Evolutionary conservation across 805 yeast genomes (phyloP).

Genomic region (Yamadazyma nakazawae): DNA sequence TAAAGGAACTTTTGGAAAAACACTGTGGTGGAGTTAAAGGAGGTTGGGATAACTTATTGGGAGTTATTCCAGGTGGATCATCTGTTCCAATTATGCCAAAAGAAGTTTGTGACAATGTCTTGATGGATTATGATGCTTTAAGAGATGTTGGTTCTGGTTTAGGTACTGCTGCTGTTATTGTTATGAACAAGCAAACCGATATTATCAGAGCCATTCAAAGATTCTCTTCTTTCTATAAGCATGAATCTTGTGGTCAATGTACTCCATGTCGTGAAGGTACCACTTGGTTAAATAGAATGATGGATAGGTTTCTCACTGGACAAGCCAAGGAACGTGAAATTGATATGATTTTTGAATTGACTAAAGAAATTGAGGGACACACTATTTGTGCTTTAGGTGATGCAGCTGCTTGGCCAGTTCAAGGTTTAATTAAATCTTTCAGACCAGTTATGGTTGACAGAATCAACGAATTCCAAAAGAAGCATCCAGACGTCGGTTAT

Average conservation of each 20-base stretch:
- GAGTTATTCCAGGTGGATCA: slow-evolving; percentile 87
- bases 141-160: slow-evolving; percentile 83
- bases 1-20: slow-evolving; percentile 75
- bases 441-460: slow-evolving; percentile 79
- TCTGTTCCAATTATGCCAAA: slow-evolving; percentile 81
- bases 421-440: slow-evolving; percentile 82
- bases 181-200: slow-evolving; percentile 84
- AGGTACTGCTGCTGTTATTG: slow-evolving; percentile 92
- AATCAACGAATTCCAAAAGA: slow-evolving; percentile 57
- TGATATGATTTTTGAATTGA: slow-evolving; percentile 79
- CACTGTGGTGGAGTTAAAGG: slow-evolving; percentile 91
- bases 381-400: slow-evolving; percentile 91
- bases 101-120: slow-evolving; percentile 59
- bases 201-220: slow-evolving; percentile 83
- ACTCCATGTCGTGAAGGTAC: slow-evolving; percentile 95
- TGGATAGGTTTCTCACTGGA: slow-evolving; percentile 77
- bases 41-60: slow-evolving; percentile 88
- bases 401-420: slow-evolving; percentile 93
- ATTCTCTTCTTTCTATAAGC: slow-evolving; percentile 79
- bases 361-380: slow-evolving; percentile 87
- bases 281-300: slow-evolving; percentile 77
- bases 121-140: slow-evolving; percentile 87
- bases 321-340: slow-evolving; percentile 80
- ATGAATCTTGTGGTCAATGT: slow-evolving; percentile 93
- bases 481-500: slow-evolving; percentile 46